A percentile compares a stretch with the other conserved stretches of the same genome.
Conservation (phyloP, 352 stramenopile genomes). For the Globisporangium mamillatum region DNA sequence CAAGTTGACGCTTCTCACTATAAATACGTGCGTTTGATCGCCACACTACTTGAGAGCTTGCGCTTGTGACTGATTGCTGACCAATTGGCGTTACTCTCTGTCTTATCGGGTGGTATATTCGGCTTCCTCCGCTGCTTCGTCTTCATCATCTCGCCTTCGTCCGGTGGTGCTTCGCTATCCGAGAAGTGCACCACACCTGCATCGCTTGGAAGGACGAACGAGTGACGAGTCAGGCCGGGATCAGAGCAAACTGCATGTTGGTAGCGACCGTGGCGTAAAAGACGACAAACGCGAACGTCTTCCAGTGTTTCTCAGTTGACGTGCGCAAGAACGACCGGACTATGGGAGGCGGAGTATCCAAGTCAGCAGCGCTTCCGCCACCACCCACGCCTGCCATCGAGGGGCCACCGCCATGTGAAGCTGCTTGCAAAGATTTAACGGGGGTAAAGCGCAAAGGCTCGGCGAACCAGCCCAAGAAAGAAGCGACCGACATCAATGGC, state of each 20-base stretch:
- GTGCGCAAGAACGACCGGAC: not conserved
- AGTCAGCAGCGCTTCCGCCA: conserved; percentile 6
- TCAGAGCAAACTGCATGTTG: conserved; percentile 10
- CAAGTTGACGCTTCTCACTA: not conserved
- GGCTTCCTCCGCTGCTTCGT: not conserved
- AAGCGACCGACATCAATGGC: conserved; percentile 52
- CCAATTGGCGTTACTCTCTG: not conserved
- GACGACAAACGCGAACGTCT: not conserved
- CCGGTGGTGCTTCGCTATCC: not conserved
- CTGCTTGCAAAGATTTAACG: not conserved
- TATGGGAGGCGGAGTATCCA: conserved; percentile 44
- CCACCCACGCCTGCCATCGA: conserved; percentile 1
- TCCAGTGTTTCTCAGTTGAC: not conserved
- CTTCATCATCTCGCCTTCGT: not conserved
- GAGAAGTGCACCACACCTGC: not conserved
- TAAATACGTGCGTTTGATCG: conserved; percentile 1
- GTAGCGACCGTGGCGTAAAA: not conserved
- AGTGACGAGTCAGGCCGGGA: not conserved
- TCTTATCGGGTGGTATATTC: not conserved
- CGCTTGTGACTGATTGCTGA: not conserved
- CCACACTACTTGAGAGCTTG: not conserved
- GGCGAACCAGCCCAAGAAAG: conserved; percentile 24
- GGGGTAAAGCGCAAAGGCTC: conserved; percentile 1
- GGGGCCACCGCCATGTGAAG: not conserved
- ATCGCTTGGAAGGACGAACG: not conserved